Conservation (phyloP, 192 early-diverging fungal species). For the Mycoemilia scoparia region DNA sequence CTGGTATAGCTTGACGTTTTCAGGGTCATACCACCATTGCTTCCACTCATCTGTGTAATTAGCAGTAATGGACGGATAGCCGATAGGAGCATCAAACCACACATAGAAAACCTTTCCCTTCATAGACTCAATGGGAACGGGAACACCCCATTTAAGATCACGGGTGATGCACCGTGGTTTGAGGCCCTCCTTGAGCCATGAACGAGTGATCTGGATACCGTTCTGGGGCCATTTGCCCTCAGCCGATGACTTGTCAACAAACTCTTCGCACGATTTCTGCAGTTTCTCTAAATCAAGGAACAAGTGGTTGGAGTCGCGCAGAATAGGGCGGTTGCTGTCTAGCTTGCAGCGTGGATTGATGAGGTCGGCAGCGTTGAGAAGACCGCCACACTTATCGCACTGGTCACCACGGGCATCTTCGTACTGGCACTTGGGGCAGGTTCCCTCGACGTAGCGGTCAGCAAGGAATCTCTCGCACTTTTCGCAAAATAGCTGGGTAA, state of each 20-base stretch:
- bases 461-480: conserved; percentile 78
- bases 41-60: conserved; percentile 88
- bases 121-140: conserved; percentile 68
- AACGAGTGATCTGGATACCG: conserved; percentile 66
- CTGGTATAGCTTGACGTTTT: conserved; percentile 90
- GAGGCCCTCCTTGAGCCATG: conserved; percentile 90
- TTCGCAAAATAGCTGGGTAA: conserved; percentile 84
- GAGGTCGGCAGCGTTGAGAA: conserved; percentile 84
- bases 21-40: conserved; percentile 98
- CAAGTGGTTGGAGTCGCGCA: conserved; percentile 69
- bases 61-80: conserved; percentile 94
- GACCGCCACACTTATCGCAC: conserved; percentile 84
- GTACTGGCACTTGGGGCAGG: conserved; percentile 76
- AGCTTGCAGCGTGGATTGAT: conserved; percentile 89
- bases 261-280: conserved; percentile 57
- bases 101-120: conserved; percentile 96
- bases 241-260: conserved; percentile 44
- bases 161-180: conserved; percentile 89
- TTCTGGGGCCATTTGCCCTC: conserved; percentile 83
- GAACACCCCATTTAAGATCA: conserved; percentile 96
- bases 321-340: conserved; percentile 61
- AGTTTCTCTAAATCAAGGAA: conserved; percentile 72
- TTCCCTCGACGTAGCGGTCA: conserved; percentile 94
- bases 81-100: conserved; percentile 98
- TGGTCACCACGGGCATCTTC: conserved; percentile 96